phyloP scores from a whole-genome alignment of 2,329 filamentous ascomycete species.

The Pseudonectria buxi region DNA sequence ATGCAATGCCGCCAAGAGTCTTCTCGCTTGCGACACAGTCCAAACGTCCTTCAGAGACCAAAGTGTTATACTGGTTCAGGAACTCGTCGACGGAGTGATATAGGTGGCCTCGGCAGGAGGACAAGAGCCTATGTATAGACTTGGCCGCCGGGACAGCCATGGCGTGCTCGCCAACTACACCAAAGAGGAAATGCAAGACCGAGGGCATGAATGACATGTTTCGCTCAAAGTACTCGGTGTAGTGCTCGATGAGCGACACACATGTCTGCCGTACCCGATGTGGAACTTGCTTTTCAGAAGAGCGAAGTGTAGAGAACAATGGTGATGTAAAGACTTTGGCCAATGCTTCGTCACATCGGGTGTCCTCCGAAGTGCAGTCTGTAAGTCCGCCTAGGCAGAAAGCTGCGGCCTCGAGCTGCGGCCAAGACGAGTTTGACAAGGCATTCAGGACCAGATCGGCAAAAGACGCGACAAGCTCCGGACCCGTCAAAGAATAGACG shows the following conservation, averaged over 20 bases:
- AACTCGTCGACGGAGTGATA: conserved; percentile 62
- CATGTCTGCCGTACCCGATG: conserved; percentile 60
- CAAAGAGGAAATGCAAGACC: conserved; percentile 69
- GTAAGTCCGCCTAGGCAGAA: conserved; percentile 61
- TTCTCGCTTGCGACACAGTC: conserved; percentile 67
- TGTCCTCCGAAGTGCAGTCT: conserved; percentile 55
- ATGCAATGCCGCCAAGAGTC: conserved; percentile 66
- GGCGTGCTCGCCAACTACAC: conserved; percentile 54
- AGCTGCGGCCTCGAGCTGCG: conserved; percentile 52
- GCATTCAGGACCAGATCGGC: conserved; percentile 47
- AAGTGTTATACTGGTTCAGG: conserved; percentile 62
- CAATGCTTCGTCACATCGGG: conserved; percentile 52
- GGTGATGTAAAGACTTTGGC: conserved; percentile 54
- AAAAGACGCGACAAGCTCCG: conserved; percentile 50
- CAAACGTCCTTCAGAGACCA: conserved; percentile 46
- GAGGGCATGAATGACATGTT: conserved; percentile 60
- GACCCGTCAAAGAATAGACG: conserved; percentile 56
- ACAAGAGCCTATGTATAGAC: conserved; percentile 68
- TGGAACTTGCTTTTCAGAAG: conserved; percentile 48
- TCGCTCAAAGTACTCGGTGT: conserved; percentile 69
- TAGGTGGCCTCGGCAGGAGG: conserved; percentile 65
- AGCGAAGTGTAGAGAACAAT: conserved; percentile 48
- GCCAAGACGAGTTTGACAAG: conserved; percentile 44
- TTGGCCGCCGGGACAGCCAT: conserved; percentile 65
- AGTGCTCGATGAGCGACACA: conserved; percentile 63